Evolutionary conservation across 1,139 yeast species (phyloP), one percentile per base, ranked within the genome.

Genomic region (Candida mesenterica): DNA sequence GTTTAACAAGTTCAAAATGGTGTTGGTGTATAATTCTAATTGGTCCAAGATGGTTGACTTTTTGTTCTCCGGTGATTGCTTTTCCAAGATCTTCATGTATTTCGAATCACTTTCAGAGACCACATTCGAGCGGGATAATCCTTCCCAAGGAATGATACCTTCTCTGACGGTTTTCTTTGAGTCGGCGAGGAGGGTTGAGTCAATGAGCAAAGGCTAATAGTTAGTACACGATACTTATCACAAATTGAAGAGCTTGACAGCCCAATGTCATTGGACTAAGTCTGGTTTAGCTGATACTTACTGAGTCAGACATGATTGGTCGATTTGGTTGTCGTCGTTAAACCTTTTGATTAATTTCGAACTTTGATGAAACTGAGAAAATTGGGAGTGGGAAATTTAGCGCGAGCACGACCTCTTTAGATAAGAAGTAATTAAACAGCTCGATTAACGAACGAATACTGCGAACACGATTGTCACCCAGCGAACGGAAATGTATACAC

Each of bases 131-230:
- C 96, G 75, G 14, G 87, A 81, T 51, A 84, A 79, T 6, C 95
- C 95, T 54, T 86, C 95, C 97, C 97, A 90, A 17, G 96, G 95
- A 41, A 90, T 78, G 23, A 94, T 83, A 46, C 95, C 77, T 43
- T 86, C 84, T 50, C 94, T 74, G 48, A 87, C 81, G 45, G 80
- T 80, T 49, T 76, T 72, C 51, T 87, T 79, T 44, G 85, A 77
- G 50, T 88, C 96, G 45, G 80, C 82, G 51, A 87, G 69, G 53
- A 78, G 81, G 32, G 73, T 73, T 59, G 86, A 82, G 50, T 82
- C 87, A 12, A 28, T 9, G 18, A 17, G 5, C 32, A 32, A 15
- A 30, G 12, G 29, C 24, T 28, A 26, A 18, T 13, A 15, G 15
- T 16, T 25, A 32, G 30, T 29, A 15, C 26, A 16, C 30, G 15